These are phyloP conservation scores for Annulohypoxylon stygium DNA, from an alignment of 495 filamentous ascomycete species.

Conservation along the genomic window DNA sequence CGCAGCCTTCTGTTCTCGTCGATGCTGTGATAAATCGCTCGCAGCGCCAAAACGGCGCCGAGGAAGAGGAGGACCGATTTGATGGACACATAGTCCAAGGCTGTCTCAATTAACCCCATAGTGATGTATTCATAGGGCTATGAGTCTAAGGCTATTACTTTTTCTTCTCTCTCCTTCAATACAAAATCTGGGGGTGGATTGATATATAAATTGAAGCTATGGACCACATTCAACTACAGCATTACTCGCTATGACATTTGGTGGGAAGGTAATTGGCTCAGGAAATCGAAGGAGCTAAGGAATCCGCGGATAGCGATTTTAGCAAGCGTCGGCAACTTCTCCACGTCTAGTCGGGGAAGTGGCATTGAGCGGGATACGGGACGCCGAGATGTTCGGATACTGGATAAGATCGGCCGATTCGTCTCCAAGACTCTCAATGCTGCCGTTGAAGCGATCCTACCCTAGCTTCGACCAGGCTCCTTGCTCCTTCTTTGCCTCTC, in stretches of 20 bases:
- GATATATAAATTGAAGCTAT: background rate
- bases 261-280: background rate
- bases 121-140: background rate
- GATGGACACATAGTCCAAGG: constrained; percentile 54
- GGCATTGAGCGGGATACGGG: background rate
- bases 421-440: background rate
- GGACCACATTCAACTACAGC: background rate
- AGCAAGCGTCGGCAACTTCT: background rate
- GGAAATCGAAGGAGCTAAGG: background rate
- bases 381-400: background rate
- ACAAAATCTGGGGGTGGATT: background rate
- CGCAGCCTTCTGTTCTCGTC: constrained; percentile 57
- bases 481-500: background rate
- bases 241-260: background rate
- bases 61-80: constrained; percentile 48
- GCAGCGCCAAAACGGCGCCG: constrained; percentile 48
- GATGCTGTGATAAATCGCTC: constrained; percentile 47
- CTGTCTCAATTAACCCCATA: constrained; percentile 59
- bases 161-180: no score
- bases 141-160: background rate
- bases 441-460: background rate
- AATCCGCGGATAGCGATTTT: constrained; percentile 4
- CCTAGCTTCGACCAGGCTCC: background rate
- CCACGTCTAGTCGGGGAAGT: background rate
- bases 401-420: constrained; percentile 11